Evolutionary conservation across 148 eudicot genomes (phyloP).

Genomic region (Camellia sinensis): DNA sequence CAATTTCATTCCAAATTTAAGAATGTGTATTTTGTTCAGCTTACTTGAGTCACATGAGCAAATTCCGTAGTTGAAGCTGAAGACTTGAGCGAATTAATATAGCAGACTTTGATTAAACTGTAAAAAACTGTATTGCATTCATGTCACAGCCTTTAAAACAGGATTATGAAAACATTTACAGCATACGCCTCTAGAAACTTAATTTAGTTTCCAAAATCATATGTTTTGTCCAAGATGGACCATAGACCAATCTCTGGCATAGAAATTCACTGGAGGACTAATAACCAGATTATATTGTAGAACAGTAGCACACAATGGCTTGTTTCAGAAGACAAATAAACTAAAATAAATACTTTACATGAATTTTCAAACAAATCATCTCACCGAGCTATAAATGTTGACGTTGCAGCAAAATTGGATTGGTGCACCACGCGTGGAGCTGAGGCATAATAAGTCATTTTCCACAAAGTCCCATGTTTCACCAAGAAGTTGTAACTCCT

Average conservation of each 20-base stretch:
- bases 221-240: neutral
- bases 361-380: constrained; percentile 9
- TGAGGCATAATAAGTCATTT: constrained; percentile 80
- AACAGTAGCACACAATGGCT: neutral
- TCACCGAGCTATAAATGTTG: constrained; percentile 94
- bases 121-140: no score
- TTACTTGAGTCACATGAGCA: no score
- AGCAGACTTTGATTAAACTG: no score
- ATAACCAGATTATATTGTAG: neutral
- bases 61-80: no score
- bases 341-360: neutral
- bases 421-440: constrained; percentile 90
- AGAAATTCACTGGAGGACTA: neutral
- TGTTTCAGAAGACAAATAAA: neutral
- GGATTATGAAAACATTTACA: neutral
- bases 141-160: neutral
- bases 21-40: no score
- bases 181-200: neutral
- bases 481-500: constrained; percentile 94
- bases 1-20: no score
- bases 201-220: neutral
- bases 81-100: no score
- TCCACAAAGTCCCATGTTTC: constrained; percentile 91
- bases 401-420: constrained; percentile 93
- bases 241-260: neutral